These are phyloP conservation scores for Salix purpurea DNA, from an alignment of 345 rosid species.

Conservation along the genomic window DNA sequence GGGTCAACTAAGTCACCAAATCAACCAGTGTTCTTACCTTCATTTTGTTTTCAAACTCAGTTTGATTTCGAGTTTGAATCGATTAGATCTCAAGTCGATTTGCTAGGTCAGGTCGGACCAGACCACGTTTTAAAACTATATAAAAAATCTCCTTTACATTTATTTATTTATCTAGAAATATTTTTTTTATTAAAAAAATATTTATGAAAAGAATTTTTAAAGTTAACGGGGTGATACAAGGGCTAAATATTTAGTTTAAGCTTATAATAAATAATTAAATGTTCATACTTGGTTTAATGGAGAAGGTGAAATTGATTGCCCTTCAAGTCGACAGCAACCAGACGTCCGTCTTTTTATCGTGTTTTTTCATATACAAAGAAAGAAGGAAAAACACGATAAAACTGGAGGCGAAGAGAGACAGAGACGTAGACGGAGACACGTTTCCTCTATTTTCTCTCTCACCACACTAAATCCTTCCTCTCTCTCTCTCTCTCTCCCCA, in stretches of 20 bases:
- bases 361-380: background rate
- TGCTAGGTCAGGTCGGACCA: rapidly evolving
- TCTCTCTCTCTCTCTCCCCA: background rate
- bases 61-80: rapidly evolving
- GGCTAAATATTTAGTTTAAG: no score
- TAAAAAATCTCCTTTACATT: rapidly evolving
- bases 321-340: background rate
- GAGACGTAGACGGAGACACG: slow-evolving; percentile 1
- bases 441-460: background rate
- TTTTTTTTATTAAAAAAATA: no score
- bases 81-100: rapidly evolving
- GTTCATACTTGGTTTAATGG: background rate
- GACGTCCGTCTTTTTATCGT: background rate
- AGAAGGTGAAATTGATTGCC: background rate
- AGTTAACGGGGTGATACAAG: no score
- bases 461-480: background rate
- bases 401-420: background rate
- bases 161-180: no score
- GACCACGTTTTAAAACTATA: no score
- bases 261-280: no score
- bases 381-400: background rate
- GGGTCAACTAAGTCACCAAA: no score
- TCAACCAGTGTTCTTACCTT: no score
- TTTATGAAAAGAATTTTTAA: no score
- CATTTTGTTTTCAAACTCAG: no score